Base-by-base conservation (phyloP, 2,329 filamentous ascomycete species). In the Ceratocystis cubensis region DNA sequence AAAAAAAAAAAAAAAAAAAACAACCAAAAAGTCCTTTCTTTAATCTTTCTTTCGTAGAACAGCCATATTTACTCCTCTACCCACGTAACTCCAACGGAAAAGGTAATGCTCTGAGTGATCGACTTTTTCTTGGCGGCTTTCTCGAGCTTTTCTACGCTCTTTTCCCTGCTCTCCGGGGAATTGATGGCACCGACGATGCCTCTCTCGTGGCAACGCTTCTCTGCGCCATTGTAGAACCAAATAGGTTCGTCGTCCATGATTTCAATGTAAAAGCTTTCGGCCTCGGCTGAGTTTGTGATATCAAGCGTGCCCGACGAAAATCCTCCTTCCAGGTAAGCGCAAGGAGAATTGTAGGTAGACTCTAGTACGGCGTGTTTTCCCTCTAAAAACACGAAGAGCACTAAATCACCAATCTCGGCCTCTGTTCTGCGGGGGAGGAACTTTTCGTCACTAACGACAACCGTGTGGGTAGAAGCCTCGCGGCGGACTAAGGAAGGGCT, bases 381-480 rank as follows among this genome's bases (percentile, higher is more conserved):
- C 8, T 81, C 76, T 69, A 77, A 77, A 76, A 80, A 84, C 71
- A 81, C 78, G 75, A 79, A 84, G 74, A 84, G 80, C 67, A 84
- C 72, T 2, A 80, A 69, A 68, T 82, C 80, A 68, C 81, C 81
- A 7, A 77, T 66, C 10, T 75, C 72, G 20, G 81, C 82, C 2
- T 76, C 76, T 53, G 82, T 74, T 69, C 77, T 78, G 69, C 79
- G 75, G 1, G 82, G 82, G 61, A 77, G 75, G 73, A 84, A 84
- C 61, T 71, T n/a, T 17, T 20, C 28, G 45, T 48, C 1, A 3
- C 25, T 28, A 5, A 44, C 33, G 20, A 22, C 10, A 44, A 41
- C 59, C 8, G 25, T 44, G n/a, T 41, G 50, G 2, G 50, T 56
- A 10, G 17, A 1, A 15, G 13, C 5, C 15, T 1, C 7, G 20